Conservation (phyloP, 106 monocot species). For the Dendrobium chrysotoxum region DNA sequence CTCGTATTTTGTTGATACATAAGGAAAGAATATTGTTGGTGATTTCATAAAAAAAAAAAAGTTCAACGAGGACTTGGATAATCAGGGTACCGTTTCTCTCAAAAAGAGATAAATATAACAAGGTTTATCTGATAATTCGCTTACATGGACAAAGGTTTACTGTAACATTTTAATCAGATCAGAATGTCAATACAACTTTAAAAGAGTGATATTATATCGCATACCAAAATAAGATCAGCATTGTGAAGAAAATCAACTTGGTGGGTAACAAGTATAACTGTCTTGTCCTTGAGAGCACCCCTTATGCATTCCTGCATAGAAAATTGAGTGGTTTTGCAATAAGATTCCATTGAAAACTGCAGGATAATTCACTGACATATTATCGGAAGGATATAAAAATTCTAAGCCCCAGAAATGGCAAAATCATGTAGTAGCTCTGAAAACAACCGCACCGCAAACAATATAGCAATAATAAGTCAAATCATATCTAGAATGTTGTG, state of each 20-base stretch:
- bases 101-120: no score
- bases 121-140: no score
- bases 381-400: not conserved
- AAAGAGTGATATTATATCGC: not conserved
- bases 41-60: no score
- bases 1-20: not conserved
- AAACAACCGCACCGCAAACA: no score
- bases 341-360: not conserved
- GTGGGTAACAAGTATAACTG: constrained; percentile 86
- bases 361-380: not conserved
- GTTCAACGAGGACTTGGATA: no score
- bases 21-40: no score
- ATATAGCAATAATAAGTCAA: no score
- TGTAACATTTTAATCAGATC: not conserved
- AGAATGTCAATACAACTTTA: not conserved
- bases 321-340: not conserved
- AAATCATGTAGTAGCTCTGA: no score
- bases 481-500: no score
- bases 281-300: constrained; percentile 74
- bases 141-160: no score
- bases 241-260: constrained; percentile 95
- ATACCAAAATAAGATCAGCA: constrained; percentile 73
- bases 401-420: not conserved
- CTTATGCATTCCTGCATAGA: constrained; percentile 70
- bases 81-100: no score